Conservation (phyloP, 805 yeast species). For the Kodamaea kaohsiungensis region DNA sequence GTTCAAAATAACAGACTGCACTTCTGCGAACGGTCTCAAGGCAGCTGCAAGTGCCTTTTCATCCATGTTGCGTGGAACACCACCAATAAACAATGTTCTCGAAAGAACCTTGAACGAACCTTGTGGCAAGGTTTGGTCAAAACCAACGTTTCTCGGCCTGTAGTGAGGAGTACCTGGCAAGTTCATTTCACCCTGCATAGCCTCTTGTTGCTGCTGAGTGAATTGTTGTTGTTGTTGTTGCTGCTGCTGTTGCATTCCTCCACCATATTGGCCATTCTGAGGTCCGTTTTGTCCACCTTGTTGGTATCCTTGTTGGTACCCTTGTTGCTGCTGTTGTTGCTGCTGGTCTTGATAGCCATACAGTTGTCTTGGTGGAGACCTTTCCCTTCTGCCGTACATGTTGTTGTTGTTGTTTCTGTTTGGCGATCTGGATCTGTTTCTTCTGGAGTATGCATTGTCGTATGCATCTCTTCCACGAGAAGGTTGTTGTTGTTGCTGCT, state of each 20-base stretch:
- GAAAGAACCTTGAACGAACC: slow-evolving; percentile 82
- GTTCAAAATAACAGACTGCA: slow-evolving; percentile 86
- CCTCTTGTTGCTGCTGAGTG: slow-evolving; percentile 17
- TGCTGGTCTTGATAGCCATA: slow-evolving; percentile 3
- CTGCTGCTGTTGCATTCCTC: not conserved
- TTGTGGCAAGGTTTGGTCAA: slow-evolving; percentile 70
- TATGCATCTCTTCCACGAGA: slow-evolving; percentile 31
- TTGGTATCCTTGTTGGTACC: slow-evolving; percentile 10
- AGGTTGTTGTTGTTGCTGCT: slow-evolving; percentile 8
- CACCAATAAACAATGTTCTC: slow-evolving; percentile 92
- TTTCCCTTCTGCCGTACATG: slow-evolving; percentile 22
- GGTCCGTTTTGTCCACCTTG: slow-evolving; percentile 5
- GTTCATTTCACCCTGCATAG: slow-evolving; percentile 59
- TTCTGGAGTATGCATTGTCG: slow-evolving; percentile 42
- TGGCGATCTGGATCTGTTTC: slow-evolving; percentile 60
- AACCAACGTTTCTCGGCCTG: slow-evolving; percentile 71
- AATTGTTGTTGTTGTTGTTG: not conserved
- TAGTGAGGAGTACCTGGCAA: slow-evolving; percentile 71
- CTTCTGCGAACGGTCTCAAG: slow-evolving; percentile 84
- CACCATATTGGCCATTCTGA: slow-evolving; percentile 2
- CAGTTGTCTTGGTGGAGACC: slow-evolving; percentile 29
- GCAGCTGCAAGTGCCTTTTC: slow-evolving; percentile 69
- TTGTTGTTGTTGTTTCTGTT: slow-evolving; percentile 22
- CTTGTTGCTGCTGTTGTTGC: slow-evolving; percentile 15
- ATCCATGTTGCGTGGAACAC: slow-evolving; percentile 81